Evolutionary conservation across 306 rosid genomes (phyloP).

Genomic region (Adenanthera pavonina): DNA sequence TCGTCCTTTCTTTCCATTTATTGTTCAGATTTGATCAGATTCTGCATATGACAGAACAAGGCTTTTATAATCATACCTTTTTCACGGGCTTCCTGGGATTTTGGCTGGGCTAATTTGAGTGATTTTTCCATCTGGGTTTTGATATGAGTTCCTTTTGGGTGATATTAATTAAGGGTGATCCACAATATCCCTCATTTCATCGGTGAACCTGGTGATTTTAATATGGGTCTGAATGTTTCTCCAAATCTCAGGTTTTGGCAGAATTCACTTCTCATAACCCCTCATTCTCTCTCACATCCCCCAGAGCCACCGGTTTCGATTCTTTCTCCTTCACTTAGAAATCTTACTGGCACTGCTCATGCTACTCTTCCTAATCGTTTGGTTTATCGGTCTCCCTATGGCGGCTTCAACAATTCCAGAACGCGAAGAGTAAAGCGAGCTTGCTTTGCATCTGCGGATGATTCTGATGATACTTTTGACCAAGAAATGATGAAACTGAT

Average conservation of each 20-base stretch:
- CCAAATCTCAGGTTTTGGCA: constrained; percentile 47
- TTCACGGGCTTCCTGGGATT: constrained; percentile 34
- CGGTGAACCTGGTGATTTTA: constrained; percentile 4
- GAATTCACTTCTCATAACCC: constrained; percentile 17
- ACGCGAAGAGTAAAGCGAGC: constrained; percentile 39
- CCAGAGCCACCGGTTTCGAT: constrained; percentile 31
- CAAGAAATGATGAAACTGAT: constrained; percentile 42
- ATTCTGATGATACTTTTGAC: constrained; percentile 43
- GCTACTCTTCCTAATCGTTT: constrained; percentile 27
- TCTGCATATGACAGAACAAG: constrained; percentile 10
- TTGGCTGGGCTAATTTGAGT: neutral
- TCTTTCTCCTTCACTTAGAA: constrained; percentile 37
- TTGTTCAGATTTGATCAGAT: constrained; percentile 26
- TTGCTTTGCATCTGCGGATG: constrained; percentile 38
- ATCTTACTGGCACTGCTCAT: constrained; percentile 25
- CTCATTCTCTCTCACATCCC: constrained; percentile 29
- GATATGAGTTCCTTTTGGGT: constrained; percentile 26
- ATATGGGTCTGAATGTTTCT: constrained; percentile 51
- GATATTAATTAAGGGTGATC: neutral
- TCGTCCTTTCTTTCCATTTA: neutral
- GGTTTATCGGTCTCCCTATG: constrained; percentile 11
- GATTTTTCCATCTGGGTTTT: constrained; percentile 6
- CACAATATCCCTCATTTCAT: constrained; percentile 21
- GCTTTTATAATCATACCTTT: constrained; percentile 11
- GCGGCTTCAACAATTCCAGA: constrained; percentile 31